Percentiles rank a stretch among this genome's conserved stretches.
Evolutionary conservation across 2,329 filamentous ascomycete genomes (phyloP).

Genomic region (Harringtonia aguacate): DNA sequence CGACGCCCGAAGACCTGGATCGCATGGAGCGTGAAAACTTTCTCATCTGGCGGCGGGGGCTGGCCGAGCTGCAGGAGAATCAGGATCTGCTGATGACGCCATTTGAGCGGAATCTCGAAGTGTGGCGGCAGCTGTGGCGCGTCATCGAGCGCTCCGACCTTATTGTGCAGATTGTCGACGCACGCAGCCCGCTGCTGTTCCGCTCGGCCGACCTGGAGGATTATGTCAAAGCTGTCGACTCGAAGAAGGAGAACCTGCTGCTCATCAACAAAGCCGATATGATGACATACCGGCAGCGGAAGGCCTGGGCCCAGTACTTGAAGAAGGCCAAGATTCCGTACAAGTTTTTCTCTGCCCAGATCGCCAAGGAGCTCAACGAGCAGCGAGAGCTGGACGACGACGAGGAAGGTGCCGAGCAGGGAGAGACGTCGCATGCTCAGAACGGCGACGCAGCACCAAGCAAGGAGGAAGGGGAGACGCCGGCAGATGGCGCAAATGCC

Average conservation of each 20-base stretch:
- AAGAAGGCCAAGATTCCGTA: constrained; percentile 72
- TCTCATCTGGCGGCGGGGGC: constrained; percentile 75
- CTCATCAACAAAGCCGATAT: constrained; percentile 99
- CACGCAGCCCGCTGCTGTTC: constrained; percentile 87
- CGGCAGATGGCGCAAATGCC: neutral
- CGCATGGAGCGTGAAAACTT: constrained; percentile 68
- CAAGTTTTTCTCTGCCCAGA: constrained; percentile 88
- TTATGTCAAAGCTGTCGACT: constrained; percentile 89
- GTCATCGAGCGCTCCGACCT: constrained; percentile 95
- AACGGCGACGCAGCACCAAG: constrained; percentile 31
- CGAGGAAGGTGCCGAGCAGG: constrained; percentile 19
- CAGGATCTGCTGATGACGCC: constrained; percentile 95
- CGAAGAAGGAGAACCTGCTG: constrained; percentile 79
- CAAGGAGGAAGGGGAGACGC: constrained; percentile 23
- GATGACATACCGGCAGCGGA: constrained; percentile 82
- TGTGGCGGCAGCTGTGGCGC: constrained; percentile 96
- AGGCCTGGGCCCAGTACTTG: constrained; percentile 79
- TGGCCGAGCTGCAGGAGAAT: constrained; percentile 89
- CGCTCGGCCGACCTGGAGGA: constrained; percentile 84
- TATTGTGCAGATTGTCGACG: constrained; percentile 96
- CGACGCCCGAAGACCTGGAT: constrained; percentile 76
- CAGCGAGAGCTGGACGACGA: constrained; percentile 47
- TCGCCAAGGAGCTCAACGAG: constrained; percentile 86
- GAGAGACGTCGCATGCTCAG: constrained; percentile 15
- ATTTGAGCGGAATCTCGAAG: constrained; percentile 93